Percentiles rank a stretch among this genome's conserved stretches.
Conservation (phyloP, 768 basidiomycete species). For the Hypsizygus marmoreus region DNA sequence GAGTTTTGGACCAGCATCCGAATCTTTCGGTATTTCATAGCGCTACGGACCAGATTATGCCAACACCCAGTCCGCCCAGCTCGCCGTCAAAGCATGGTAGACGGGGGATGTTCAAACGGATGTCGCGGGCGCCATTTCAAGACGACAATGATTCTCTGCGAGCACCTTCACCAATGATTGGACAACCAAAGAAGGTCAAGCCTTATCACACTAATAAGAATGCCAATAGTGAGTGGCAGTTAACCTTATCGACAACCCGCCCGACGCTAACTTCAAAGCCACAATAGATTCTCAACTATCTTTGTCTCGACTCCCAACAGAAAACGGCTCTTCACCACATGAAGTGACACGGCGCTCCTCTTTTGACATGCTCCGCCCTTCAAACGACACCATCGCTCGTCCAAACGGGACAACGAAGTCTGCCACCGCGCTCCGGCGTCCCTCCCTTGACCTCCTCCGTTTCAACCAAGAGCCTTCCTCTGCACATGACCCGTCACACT, state of each 20-base stretch:
- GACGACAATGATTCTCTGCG: conserved; percentile 40
- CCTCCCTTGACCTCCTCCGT: conserved; percentile 42
- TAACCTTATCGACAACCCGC: background rate
- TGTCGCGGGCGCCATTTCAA: conserved; percentile 42
- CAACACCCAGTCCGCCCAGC: conserved; percentile 41
- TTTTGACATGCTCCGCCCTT: conserved; percentile 32
- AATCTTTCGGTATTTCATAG: conserved; percentile 60
- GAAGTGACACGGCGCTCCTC: conserved; percentile 29
- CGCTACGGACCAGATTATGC: conserved; percentile 27
- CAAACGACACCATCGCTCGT: conserved; percentile 8
- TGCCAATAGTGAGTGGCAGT: conserved; percentile 35
- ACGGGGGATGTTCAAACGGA: conserved; percentile 55
- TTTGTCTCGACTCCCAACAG: conserved; percentile 21
- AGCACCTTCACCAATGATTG: conserved; percentile 38
- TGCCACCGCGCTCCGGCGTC: conserved; percentile 26
- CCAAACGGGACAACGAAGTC: conserved; percentile 14
- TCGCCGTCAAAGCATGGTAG: conserved; percentile 53
- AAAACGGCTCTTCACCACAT: conserved; percentile 16
- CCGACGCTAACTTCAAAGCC: background rate
- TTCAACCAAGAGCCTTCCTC: conserved; percentile 21
- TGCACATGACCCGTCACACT: conserved; percentile 6
- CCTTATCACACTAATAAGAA: conserved; percentile 33
- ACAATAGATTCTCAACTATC: conserved; percentile 35
- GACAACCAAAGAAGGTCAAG: conserved; percentile 57
- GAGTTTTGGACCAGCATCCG: conserved; percentile 61